These are phyloP conservation scores for Cryptococcus sp. DNA, from an alignment of 1,284 basidiomycete genomes.

Conservation along the genomic window DNA sequence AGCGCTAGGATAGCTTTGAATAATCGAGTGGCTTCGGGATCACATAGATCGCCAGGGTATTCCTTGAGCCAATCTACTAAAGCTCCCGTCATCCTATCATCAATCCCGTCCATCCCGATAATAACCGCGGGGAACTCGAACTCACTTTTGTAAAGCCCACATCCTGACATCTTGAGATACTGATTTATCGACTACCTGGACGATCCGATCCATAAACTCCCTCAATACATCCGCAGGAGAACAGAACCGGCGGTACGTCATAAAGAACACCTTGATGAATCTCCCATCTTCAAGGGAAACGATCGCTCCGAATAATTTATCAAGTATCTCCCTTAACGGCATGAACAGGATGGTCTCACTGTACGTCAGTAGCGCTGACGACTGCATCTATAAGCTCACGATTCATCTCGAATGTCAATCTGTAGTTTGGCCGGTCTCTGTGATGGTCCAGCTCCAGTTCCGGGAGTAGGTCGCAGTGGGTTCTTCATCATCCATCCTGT, in stretches of 20 bases:
- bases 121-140: too few species aligned
- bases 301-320: constrained; percentile 38
- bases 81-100: constrained; percentile 35
- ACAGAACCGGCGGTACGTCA: constrained; percentile 45
- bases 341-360: not conserved
- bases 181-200: constrained; percentile 30
- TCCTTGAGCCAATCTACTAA: constrained; percentile 40
- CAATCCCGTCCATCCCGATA: too few species aligned
- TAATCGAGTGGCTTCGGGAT: constrained; percentile 15
- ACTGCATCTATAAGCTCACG: not conserved
- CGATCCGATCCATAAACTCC: constrained; percentile 35
- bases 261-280: constrained; percentile 41
- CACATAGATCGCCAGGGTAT: constrained; percentile 44
- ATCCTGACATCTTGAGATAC: constrained; percentile 34
- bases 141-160: constrained; percentile 44
- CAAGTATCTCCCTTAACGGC: constrained; percentile 30
- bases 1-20: constrained; percentile 32
- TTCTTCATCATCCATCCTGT: constrained; percentile 32
- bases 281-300: constrained; percentile 38
- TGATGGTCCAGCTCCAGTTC: not conserved
- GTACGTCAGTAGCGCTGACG: not conserved
- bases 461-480: constrained; percentile 1
- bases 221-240: constrained; percentile 36
- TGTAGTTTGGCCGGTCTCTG: not conserved
- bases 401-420: not conserved